phyloP scores from a whole-genome alignment of 2,329 filamentous ascomycete genomes.

The Verruconis gallopava region DNA sequence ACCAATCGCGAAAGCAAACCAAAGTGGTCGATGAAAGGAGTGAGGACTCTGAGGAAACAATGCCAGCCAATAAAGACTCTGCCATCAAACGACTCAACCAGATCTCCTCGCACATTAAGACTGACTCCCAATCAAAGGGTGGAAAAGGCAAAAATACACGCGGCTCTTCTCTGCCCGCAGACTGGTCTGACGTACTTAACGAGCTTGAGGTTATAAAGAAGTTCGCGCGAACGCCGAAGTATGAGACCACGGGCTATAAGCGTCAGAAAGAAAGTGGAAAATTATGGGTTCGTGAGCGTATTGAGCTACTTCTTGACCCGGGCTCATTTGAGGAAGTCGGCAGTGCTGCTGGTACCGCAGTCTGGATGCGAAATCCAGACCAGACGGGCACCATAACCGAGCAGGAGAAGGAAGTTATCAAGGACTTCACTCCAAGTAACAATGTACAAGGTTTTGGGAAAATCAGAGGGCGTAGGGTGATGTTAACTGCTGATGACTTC shows the following conservation, averaged over 20 bases:
- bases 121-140: slow-evolving; percentile 16
- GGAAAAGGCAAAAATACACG: slow-evolving; percentile 20
- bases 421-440: slow-evolving; percentile 1
- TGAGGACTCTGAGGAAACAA: not conserved
- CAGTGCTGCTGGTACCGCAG: slow-evolving; percentile 45
- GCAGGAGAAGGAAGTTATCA: slow-evolving; percentile 31
- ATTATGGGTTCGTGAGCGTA: slow-evolving; percentile 51
- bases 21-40: too few relatives aligned
- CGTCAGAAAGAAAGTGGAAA: slow-evolving; percentile 52
- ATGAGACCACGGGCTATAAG: slow-evolving; percentile 42
- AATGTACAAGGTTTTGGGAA: slow-evolving; percentile 28
- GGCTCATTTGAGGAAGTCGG: slow-evolving; percentile 47
- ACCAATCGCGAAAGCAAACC: too few relatives aligned
- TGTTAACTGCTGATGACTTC: slow-evolving; percentile 53
- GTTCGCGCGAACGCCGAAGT: slow-evolving; percentile 43
- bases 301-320: slow-evolving; percentile 43
- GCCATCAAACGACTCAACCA: slow-evolving; percentile 29
- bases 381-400: slow-evolving; percentile 34
- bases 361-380: slow-evolving; percentile 38
- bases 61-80: not conserved
- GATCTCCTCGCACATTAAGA: slow-evolving; percentile 31
- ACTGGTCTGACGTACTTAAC: slow-evolving; percentile 49
- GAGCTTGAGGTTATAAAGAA: slow-evolving; percentile 40
- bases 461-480: slow-evolving; percentile 39
- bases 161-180: slow-evolving; percentile 37